phyloP scores from a whole-genome alignment of 1,284 basidiomycete genomes.

The Xerocomus amazonicus region DNA sequence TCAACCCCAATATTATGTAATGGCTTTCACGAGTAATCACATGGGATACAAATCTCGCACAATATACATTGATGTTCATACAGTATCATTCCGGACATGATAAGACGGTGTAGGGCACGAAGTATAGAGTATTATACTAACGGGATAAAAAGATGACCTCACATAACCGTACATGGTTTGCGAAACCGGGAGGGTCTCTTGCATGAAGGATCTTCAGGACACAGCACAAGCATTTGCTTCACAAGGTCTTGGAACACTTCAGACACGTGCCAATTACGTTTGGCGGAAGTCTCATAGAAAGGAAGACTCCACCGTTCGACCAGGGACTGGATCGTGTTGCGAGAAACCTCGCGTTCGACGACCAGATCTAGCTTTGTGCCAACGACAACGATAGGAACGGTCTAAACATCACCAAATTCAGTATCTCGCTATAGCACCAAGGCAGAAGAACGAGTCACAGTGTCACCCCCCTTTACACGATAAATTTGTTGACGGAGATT shows the following conservation, averaged over 20 bases:
- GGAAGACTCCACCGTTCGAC: slow-evolving; percentile 68
- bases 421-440: background rate
- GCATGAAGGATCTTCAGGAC: slow-evolving; percentile 45
- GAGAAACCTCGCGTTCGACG: slow-evolving; percentile 77
- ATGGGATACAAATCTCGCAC: too few relatives aligned
- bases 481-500: slow-evolving; percentile 77
- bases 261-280: slow-evolving; percentile 74
- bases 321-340: slow-evolving; percentile 61
- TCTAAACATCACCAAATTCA: slow-evolving; percentile 36
- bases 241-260: slow-evolving; percentile 80
- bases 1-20: background rate
- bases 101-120: slow-evolving; percentile 3
- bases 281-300: slow-evolving; percentile 84
- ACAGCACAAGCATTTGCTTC: slow-evolving; percentile 66
- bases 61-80: too few relatives aligned
- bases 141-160: slow-evolving; percentile 18
- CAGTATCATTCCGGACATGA: slow-evolving; percentile 3
- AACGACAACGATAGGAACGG: slow-evolving; percentile 79
- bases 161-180: slow-evolving; percentile 58
- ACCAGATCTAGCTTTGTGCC: slow-evolving; percentile 86
- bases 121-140: slow-evolving; percentile 10
- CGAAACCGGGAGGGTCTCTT: slow-evolving; percentile 39
- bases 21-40: too few relatives aligned
- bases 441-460: slow-evolving; percentile 38
- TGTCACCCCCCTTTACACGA: slow-evolving; percentile 69